These are phyloP conservation scores for Cruciata laevipes DNA, from an alignment of 257 asterid genomes.

Conservation along the genomic window DNA sequence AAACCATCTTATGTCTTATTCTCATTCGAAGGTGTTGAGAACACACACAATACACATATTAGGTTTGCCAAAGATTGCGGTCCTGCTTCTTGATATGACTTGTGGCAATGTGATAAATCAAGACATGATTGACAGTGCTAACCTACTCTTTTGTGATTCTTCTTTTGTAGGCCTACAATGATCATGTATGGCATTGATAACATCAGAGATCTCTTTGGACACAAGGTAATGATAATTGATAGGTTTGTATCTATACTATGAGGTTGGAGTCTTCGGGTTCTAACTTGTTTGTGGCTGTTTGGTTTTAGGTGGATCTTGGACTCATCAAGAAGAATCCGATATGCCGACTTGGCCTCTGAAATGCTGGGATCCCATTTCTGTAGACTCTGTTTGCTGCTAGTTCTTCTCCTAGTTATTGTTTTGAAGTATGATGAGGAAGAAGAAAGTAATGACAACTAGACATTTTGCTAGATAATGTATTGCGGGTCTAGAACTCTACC, in stretches of 20 bases:
- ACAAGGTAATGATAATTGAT: constrained; percentile 46
- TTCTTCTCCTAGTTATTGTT: background rate
- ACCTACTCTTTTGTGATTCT: constrained; percentile 4
- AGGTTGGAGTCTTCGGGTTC: background rate
- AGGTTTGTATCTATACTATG: background rate
- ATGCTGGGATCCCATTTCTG: too few species aligned
- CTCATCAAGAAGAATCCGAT: constrained; percentile 72
- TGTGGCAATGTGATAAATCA: background rate
- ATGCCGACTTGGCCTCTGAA: constrained; percentile 75
- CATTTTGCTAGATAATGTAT: too few species aligned
- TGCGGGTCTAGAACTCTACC: too few species aligned
- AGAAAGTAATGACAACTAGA: too few species aligned
- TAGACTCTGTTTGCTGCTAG: constrained; percentile 3
- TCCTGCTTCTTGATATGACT: background rate
- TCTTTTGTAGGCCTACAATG: constrained; percentile 72
- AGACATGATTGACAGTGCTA: background rate
- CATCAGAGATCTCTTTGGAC: constrained; percentile 94
- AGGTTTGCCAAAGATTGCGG: background rate
- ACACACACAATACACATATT: background rate
- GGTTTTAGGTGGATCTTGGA: constrained; percentile 76
- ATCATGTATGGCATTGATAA: constrained; percentile 81
- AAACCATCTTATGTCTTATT: constrained; percentile 1
- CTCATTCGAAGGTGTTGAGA: too few species aligned
- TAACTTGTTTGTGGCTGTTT: constrained; percentile 4
- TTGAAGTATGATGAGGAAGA: background rate